Evolutionary conservation across 129 eudicot species (phyloP), one percentile per base, ranked within the genome.

Genomic region (Smallanthus sonchifolius): DNA sequence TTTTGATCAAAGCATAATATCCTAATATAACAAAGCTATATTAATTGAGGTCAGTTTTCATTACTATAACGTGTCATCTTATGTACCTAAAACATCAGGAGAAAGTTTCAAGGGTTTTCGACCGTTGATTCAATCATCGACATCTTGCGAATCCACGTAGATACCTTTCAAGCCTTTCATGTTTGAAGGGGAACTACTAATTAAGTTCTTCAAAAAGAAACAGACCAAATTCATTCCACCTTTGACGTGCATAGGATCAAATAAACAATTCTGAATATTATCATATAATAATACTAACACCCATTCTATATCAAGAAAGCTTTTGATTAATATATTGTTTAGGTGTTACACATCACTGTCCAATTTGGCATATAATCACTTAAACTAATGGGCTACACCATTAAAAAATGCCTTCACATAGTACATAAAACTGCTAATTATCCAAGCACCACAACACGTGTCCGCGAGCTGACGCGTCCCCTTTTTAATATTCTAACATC

Each of bases 401-500:
- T 75, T 62, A 84, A 67, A 64, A 62, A 74, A 49, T 44, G 72
- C 45, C 81, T 56, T 38, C 69, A 69, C 38, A 24, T 24, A 79
- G 76, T 75, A 80, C 75, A 71, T 43, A 56, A 70, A 73, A 79
- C 44, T 73, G 74, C 47, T 34, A 11, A 74, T 75, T 39, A 69
- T 73, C 43, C 55, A 67, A 57, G 17, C n/a, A 47, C 20, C 20
- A 64, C 20, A 64, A 91, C 87, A 91, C 89, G 89, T 83, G 95
- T 86, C 92, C 44, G 44, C 38, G 1, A 10, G 63, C 39, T 82
- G 87, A 82, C 84, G 85, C 93, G 77, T 81, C 48, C 3, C 74
- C 61, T 51, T 81, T 77, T 52, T 39, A 30, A 59, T 77, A 69
- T 82, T 77, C 44, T 80, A 85, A 39, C 77, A 52, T 57, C 62